phyloP scores from a whole-genome alignment of 2,329 filamentous ascomycete genomes.

The Claviceps sp. region DNA sequence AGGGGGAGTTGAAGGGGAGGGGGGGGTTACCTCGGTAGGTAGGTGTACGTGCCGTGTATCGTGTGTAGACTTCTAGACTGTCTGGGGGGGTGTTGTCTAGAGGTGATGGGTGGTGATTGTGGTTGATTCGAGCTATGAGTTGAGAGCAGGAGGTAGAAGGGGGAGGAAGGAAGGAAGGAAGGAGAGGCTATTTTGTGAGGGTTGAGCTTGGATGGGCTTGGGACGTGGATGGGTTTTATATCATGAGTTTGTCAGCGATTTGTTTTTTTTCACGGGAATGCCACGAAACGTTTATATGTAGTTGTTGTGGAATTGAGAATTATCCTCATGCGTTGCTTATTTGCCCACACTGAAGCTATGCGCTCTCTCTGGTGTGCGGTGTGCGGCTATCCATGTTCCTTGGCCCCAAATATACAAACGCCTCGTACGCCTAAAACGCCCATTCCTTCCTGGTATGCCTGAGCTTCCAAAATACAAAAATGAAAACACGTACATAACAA shows the following conservation, averaged over 20 bases:
- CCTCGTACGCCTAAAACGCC: not conserved
- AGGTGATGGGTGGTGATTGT: not conserved
- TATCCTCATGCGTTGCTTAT: not conserved
- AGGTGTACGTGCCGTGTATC: not conserved
- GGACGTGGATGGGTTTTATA: not conserved
- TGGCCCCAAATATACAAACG: not conserved
- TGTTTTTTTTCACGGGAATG: not conserved
- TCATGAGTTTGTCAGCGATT: no score
- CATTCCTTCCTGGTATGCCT: not conserved
- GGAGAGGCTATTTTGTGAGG: not conserved
- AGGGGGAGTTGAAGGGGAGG: slow-evolving; percentile 4
- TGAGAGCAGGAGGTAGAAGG: not conserved
- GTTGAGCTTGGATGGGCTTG: not conserved
- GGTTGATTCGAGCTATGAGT: not conserved
- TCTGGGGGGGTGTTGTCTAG: no score
- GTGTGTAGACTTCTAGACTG: no score
- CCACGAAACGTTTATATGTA: no score
- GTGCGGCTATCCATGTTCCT: not conserved
- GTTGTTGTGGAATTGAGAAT: not conserved
- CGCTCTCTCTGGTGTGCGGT: not conserved
- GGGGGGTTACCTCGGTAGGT: not conserved
- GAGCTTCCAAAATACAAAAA: not conserved
- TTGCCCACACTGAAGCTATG: not conserved
- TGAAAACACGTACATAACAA: not conserved
- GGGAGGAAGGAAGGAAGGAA: not conserved